Evolutionary conservation across 345 rosid species (phyloP).

Genomic region (Salix suchowensis): DNA sequence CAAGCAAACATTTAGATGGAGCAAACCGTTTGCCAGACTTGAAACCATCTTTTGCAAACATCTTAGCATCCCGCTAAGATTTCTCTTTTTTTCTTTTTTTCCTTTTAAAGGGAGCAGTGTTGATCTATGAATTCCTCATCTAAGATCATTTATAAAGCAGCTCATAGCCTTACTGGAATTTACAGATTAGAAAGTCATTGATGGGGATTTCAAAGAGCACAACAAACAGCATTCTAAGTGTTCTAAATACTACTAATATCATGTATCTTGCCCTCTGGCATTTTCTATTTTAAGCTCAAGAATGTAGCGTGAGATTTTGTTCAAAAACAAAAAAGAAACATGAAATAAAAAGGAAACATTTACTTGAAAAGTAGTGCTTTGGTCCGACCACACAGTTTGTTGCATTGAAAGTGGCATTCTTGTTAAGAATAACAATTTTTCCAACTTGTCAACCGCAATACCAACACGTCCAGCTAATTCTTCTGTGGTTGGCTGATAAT

Average conservation of each 20-base stretch:
- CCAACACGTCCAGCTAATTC: slow-evolving; percentile 65
- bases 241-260: background rate
- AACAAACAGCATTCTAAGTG: background rate
- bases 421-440: slow-evolving; percentile 41
- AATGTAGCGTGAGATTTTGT: background rate
- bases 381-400: slow-evolving; percentile 71
- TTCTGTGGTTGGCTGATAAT: slow-evolving; percentile 51
- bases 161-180: background rate
- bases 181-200: background rate
- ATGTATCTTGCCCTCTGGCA: background rate
- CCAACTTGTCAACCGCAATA: slow-evolving; percentile 54
- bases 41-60: background rate
- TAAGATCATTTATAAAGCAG: background rate
- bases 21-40: background rate
- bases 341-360: background rate
- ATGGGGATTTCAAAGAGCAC: background rate
- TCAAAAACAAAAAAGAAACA: background rate
- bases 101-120: background rate
- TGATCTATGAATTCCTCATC: background rate
- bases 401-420: slow-evolving; percentile 71
- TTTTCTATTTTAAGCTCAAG: background rate
- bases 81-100: background rate
- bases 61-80: background rate
- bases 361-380: slow-evolving; percentile 76
- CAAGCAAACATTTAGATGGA: background rate